Evolutionary conservation across 306 rosid genomes (phyloP).

Genomic region (Trichosanthes cucumerina): DNA sequence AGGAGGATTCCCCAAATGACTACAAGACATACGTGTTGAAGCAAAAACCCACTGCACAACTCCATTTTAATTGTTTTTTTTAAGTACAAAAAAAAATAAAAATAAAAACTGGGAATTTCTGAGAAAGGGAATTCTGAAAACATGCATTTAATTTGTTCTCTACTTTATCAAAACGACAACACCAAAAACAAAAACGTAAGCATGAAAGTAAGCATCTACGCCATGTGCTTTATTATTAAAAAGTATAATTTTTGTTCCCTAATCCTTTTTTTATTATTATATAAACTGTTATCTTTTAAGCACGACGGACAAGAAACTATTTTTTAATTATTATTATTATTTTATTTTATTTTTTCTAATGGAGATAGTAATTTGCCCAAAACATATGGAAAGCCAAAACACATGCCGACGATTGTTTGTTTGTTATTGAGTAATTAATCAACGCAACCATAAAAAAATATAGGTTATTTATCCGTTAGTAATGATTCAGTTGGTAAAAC

Average conservation of each 20-base stretch:
- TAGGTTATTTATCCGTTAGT: background rate
- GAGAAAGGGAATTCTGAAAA: slow-evolving; percentile 1
- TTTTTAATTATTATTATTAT: background rate
- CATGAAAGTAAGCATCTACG: slow-evolving; percentile 2
- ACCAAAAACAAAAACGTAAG: background rate
- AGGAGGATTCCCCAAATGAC: slow-evolving; percentile 7
- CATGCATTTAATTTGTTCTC: background rate
- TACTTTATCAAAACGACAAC: background rate
- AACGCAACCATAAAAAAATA: background rate
- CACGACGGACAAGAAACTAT: background rate
- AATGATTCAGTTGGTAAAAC: background rate
- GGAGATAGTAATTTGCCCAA: background rate
- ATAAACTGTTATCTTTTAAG: background rate
- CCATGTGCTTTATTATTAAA: slow-evolving; percentile 2
- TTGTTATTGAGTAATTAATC: slow-evolving; percentile 4
- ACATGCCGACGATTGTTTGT: slow-evolving; percentile 16
- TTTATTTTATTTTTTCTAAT: background rate
- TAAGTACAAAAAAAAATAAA: background rate
- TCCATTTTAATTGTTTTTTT: background rate
- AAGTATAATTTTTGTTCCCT: background rate
- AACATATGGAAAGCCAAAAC: background rate
- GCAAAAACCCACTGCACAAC: background rate
- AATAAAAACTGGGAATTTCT: background rate
- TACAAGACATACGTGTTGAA: slow-evolving; percentile 1
- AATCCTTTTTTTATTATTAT: background rate